These are phyloP conservation scores for Amaranthus tricolor DNA, from an alignment of 179 eudicot species.

Conservation along the genomic window DNA sequence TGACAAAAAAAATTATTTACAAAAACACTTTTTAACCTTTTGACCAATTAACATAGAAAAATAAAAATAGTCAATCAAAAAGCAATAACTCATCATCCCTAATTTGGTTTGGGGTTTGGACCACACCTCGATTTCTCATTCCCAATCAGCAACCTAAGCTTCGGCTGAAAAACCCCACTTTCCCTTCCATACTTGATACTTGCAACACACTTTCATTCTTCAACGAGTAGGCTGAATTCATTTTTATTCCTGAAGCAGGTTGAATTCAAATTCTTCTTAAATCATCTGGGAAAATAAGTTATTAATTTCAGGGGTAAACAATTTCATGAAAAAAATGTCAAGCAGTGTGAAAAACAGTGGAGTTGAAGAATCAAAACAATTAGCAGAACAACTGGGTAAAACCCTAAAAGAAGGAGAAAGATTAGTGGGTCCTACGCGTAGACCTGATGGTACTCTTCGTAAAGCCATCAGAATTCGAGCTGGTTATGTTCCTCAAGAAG, in stretches of 20 bases:
- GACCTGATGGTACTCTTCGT: constrained; percentile 89
- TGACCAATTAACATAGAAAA: too few relatives aligned
- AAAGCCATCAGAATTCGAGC: constrained; percentile 78
- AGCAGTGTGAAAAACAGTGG: constrained; percentile 16
- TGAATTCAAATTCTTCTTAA: not conserved
- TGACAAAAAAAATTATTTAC: too few relatives aligned
- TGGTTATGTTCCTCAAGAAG: constrained; percentile 87
- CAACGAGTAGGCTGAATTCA: not conserved
- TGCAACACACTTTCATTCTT: too few relatives aligned
- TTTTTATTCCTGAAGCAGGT: not conserved
- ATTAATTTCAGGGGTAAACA: not conserved
- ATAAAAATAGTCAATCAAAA: too few relatives aligned
- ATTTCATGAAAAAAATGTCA: constrained; percentile 14
- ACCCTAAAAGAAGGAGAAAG: constrained; percentile 94
- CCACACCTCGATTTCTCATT: too few relatives aligned
- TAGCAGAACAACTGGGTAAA: constrained; percentile 50
- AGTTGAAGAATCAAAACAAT: constrained; percentile 4
- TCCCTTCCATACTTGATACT: too few relatives aligned
- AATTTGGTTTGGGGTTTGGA: too few relatives aligned
- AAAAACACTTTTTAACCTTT: too few relatives aligned
- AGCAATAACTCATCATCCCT: too few relatives aligned
- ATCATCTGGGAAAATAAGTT: not conserved
- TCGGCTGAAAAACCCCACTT: too few relatives aligned
- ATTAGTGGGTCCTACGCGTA: constrained; percentile 73
- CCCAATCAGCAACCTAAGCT: too few relatives aligned